Base-by-base conservation (phyloP, 208 protist species). In the Paratrypanosoma confusum region DNA sequence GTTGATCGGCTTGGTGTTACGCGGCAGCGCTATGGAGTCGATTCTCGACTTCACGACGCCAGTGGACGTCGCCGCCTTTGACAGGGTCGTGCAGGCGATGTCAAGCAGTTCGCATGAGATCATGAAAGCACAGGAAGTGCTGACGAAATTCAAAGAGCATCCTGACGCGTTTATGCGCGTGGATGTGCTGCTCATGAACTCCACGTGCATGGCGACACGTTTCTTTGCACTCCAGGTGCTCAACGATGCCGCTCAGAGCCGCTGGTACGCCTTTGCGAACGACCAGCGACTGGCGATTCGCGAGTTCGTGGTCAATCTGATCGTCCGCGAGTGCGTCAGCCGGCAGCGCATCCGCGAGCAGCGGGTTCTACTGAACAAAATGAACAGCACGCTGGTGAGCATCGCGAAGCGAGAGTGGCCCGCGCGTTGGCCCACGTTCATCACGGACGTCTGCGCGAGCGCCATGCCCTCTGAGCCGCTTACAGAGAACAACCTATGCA, bases 351-450 rank as follows among this genome's bases (percentile, higher is more conserved):
- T 93, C 22, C 71, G 75, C 22, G 52, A 57, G 37, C 48, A 65
- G 17, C 61, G 71, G 31, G 57, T 75, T n/a, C 56, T 95, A 16
- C 57, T 96, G 14, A 91, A 86, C 2, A 95, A 95, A 47, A 70
- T 94, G 52, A 93, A 95, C 57, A 75, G 63, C 57, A 80, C 80
- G 13, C 62, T 96, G 5, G 83, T 96, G 1, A 73, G 64, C 65
- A 98, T 99, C 39, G 63, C 98, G 3, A 99, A 99, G 70, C 81
- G 98, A 22, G 96, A 99, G 58, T 99, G 96, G 96, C 96, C 97
- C 11, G 55, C 95, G 23, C 77, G 96, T 39, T 99, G 97, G 97
- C 83, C 81, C 0, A 90, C 65, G 28, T 99, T 99, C 71, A 96
- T 99, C 57, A 57, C 85, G 21, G 96, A 99, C 32, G 90, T 99